These are phyloP conservation scores for Crucihimalaya himalaica DNA, from an alignment of 345 rosid species.

Conservation along the genomic window DNA sequence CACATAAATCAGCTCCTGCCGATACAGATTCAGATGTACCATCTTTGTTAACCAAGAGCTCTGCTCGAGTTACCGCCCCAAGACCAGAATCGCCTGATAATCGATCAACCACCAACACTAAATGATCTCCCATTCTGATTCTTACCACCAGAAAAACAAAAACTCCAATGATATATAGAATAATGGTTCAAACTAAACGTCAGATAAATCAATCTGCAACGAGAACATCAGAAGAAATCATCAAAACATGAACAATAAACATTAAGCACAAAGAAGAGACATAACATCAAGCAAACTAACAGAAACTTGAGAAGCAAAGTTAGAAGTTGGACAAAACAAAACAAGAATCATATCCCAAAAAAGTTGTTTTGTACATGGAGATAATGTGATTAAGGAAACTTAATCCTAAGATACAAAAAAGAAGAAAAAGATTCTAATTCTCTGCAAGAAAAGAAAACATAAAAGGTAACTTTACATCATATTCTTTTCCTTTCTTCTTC, in stretches of 20 bases:
- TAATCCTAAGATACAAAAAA: slow-evolving; percentile 9
- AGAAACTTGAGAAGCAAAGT: slow-evolving; percentile 3
- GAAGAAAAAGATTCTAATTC: slow-evolving; percentile 49
- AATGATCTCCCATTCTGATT: slow-evolving; percentile 75
- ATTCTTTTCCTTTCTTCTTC: slow-evolving; percentile 35
- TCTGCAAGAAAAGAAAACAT: slow-evolving; percentile 43
- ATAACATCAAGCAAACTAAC: slow-evolving; percentile 5
- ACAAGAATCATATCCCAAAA: slow-evolving; percentile 15
- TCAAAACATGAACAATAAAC: not conserved
- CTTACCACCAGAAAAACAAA: slow-evolving; percentile 16
- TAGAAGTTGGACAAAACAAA: not conserved
- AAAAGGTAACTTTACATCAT: slow-evolving; percentile 14
- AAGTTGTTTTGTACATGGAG: slow-evolving; percentile 16
- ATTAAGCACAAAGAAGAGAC: not conserved
- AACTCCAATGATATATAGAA: not conserved
- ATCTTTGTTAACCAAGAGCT: slow-evolving; percentile 31
- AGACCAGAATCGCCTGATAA: slow-evolving; percentile 53
- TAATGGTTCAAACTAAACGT: not conserved
- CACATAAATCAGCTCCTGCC: slow-evolving; percentile 42
- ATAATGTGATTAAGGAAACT: slow-evolving; percentile 17
- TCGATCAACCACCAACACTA: slow-evolving; percentile 63
- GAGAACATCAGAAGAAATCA: not conserved
- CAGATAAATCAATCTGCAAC: not conserved
- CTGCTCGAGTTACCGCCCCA: slow-evolving; percentile 40
- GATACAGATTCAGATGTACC: slow-evolving; percentile 35